phyloP scores from a whole-genome alignment of 805 yeast genomes.

The Wickerhamiella bombiphila region DNA sequence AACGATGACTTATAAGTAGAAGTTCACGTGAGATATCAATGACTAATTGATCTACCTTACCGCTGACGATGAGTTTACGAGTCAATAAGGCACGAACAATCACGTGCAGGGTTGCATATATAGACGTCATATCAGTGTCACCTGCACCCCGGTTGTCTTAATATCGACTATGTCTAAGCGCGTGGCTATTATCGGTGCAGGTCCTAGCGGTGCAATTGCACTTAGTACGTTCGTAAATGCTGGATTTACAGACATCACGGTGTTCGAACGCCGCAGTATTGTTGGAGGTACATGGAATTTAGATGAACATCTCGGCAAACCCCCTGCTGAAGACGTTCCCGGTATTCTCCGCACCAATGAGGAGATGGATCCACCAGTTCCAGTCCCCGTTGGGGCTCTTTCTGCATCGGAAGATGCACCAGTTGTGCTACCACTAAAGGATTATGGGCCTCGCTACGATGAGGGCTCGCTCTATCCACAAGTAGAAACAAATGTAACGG shows the following conservation, averaged over 20 bases:
- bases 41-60: no score
- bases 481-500: constrained; percentile 12
- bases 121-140: no score
- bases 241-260: constrained; percentile 9
- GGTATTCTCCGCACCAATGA: not conserved
- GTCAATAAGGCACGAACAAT: no score
- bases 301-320: constrained; percentile 10
- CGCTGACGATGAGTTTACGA: no score
- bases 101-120: no score
- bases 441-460: not conserved
- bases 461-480: constrained; percentile 10
- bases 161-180: constrained; percentile 1
- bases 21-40: no score
- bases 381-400: constrained; percentile 1
- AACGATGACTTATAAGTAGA: no score
- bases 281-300: constrained; percentile 14
- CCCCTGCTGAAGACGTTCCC: constrained; percentile 3
- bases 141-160: no score
- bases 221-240: constrained; percentile 6
- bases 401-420: constrained; percentile 4
- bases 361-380: constrained; percentile 1
- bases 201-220: constrained; percentile 14
- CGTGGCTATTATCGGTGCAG: constrained; percentile 13
- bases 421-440: not conserved
- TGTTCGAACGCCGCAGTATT: constrained; percentile 9